Conservation (phyloP, 306 rosid genomes). For the Vigna radiata region DNA sequence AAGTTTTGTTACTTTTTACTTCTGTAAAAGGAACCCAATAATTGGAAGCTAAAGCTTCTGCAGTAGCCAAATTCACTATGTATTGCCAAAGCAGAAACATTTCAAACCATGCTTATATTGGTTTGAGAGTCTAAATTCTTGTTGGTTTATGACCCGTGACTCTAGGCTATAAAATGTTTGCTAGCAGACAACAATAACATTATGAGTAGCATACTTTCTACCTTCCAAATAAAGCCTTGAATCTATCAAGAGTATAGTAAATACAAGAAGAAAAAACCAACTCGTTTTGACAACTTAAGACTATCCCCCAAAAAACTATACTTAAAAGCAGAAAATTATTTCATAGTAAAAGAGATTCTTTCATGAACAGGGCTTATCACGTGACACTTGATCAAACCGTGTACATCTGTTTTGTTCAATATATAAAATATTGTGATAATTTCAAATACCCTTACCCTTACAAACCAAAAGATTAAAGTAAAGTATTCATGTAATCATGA, state of each 20-base stretch:
- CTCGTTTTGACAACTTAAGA: constrained; percentile 34
- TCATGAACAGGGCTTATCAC: constrained; percentile 32
- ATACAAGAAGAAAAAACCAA: constrained; percentile 49
- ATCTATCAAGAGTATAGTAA: constrained; percentile 29
- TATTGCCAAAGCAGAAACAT: constrained; percentile 27
- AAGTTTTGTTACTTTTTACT: constrained; percentile 14
- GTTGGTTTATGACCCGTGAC: constrained; percentile 54
- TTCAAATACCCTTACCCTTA: constrained; percentile 9
- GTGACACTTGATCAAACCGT: constrained; percentile 42
- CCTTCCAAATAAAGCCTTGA: constrained; percentile 47
- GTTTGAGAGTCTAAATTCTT: constrained; percentile 37
- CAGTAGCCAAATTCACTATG: background rate
- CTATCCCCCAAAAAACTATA: constrained; percentile 12
- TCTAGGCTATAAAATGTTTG: constrained; percentile 31
- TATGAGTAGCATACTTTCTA: constrained; percentile 39
- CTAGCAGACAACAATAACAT: constrained; percentile 48
- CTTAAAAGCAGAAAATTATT: background rate
- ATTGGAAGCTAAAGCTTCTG: constrained; percentile 38
- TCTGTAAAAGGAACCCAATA: constrained; percentile 37
- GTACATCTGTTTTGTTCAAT: background rate
- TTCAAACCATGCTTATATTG: constrained; percentile 31
- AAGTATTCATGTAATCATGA: constrained; percentile 11
- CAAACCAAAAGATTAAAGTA: constrained; percentile 8
- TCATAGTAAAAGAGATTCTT: constrained; percentile 34
- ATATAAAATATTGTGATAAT: constrained; percentile 19